These are phyloP conservation scores for Pythium guiyangense DNA, from an alignment of 352 stramenopile species.

Conservation along the genomic window DNA sequence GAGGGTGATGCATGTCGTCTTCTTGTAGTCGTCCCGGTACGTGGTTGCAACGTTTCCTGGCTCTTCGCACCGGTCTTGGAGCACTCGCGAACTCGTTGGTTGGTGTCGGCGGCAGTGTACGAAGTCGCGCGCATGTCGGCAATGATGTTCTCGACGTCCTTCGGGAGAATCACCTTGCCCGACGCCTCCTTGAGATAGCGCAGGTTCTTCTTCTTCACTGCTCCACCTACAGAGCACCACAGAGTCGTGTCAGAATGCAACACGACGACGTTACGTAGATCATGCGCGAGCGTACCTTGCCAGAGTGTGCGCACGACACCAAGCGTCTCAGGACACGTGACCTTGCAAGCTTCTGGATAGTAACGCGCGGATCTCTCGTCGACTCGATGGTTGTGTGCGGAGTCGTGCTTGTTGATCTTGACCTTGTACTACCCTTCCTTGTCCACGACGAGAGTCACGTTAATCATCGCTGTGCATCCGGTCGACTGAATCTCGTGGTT, in stretches of 20 bases:
- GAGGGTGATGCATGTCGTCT: conserved; percentile 2
- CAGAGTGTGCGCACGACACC: neutral
- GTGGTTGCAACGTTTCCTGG: conserved; percentile 4
- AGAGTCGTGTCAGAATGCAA: neutral
- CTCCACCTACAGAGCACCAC: neutral
- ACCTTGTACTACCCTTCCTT: neutral
- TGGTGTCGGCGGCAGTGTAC: neutral
- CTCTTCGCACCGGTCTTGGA: neutral
- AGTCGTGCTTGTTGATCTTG: neutral
- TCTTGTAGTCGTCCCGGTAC: neutral
- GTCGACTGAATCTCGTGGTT: no score
- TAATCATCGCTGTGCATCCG: no score
- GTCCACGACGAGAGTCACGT: no score
- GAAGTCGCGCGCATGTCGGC: conserved; percentile 1
- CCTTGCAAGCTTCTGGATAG: neutral
- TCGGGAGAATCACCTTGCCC: conserved; percentile 1
- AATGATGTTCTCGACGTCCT: conserved; percentile 6
- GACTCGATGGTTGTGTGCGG: neutral
- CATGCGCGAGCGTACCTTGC: neutral
- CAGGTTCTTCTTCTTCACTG: neutral
- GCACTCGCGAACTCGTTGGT: neutral
- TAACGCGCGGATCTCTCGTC: neutral
- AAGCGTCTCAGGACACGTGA: neutral
- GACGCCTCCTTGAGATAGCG: conserved; percentile 1
- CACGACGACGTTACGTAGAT: neutral